phyloP scores from a whole-genome alignment of 1,139 yeast genomes.

The Geotrichum carabidarum region DNA sequence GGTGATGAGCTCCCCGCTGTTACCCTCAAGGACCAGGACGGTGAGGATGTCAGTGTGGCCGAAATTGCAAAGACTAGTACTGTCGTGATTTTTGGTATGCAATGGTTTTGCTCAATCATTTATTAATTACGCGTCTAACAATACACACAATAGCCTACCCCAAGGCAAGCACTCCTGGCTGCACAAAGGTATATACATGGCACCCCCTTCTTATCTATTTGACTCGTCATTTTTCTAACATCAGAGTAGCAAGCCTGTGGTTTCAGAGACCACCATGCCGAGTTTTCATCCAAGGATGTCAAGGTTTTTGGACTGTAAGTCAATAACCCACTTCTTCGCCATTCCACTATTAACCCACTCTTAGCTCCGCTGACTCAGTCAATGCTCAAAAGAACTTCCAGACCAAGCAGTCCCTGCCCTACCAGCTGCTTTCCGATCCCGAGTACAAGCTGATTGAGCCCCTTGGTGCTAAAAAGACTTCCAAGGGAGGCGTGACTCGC shows the following conservation, averaged over 20 bases:
- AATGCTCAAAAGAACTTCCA: constrained; percentile 72
- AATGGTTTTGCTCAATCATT: constrained; percentile 22
- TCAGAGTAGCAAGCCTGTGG: constrained; percentile 71
- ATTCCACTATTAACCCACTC: not conserved
- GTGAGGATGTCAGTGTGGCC: constrained; percentile 43
- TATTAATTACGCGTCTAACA: not conserved
- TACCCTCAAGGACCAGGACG: constrained; percentile 61
- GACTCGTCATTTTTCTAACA: constrained; percentile 31
- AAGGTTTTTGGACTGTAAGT: constrained; percentile 35
- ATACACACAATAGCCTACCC: constrained; percentile 55
- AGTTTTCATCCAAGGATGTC: constrained; percentile 45
- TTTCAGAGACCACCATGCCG: constrained; percentile 61
- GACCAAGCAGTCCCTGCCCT: constrained; percentile 65
- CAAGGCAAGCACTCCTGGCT: constrained; percentile 90
- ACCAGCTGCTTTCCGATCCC: constrained; percentile 74
- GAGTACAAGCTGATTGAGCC: constrained; percentile 58
- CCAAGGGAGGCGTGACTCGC: constrained; percentile 63
- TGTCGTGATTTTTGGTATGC: constrained; percentile 49
- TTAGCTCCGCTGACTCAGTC: constrained; percentile 60
- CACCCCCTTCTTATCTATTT: not conserved
- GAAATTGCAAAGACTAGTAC: constrained; percentile 20
- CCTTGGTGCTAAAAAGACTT: constrained; percentile 77
- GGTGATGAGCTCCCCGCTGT: constrained; percentile 72
- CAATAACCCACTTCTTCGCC: not conserved
- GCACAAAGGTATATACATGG: constrained; percentile 42